These are phyloP conservation scores for Phytophthora pinifolia DNA, from an alignment of 352 stramenopile genomes.

Conservation along the genomic window DNA sequence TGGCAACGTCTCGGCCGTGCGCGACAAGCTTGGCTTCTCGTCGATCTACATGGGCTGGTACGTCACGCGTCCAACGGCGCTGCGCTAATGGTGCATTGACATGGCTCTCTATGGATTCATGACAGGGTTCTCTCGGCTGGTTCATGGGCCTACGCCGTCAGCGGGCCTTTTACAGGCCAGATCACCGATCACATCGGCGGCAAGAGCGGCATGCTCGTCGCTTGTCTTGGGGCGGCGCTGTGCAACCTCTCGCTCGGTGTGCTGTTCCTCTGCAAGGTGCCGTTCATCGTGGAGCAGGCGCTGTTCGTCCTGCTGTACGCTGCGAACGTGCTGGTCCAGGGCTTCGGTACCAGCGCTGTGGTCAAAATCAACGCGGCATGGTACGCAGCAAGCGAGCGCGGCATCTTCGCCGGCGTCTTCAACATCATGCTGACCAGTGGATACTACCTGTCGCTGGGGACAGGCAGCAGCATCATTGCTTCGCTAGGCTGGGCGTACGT, in stretches of 20 bases:
- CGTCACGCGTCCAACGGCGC: background rate
- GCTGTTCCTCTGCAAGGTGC: slow-evolving; percentile 49
- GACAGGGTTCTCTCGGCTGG: slow-evolving; percentile 63
- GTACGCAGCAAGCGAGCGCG: slow-evolving; percentile 64
- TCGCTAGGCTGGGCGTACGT: slow-evolving; percentile 54
- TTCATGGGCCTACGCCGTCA: slow-evolving; percentile 72
- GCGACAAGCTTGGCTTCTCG: slow-evolving; percentile 54
- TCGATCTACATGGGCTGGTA: slow-evolving; percentile 78
- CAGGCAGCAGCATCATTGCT: slow-evolving; percentile 51
- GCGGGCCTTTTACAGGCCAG: slow-evolving; percentile 66
- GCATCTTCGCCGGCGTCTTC: slow-evolving; percentile 71
- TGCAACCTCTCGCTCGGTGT: slow-evolving; percentile 64
- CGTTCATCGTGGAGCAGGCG: slow-evolving; percentile 31
- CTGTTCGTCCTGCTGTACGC: slow-evolving; percentile 69
- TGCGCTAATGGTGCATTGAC: background rate
- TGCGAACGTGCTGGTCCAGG: slow-evolving; percentile 66
- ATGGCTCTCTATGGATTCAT: background rate
- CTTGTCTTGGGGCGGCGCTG: slow-evolving; percentile 56
- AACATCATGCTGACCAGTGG: slow-evolving; percentile 80
- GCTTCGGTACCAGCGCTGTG: slow-evolving; percentile 79
- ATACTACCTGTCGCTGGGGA: slow-evolving; percentile 72
- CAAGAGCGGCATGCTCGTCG: slow-evolving; percentile 70
- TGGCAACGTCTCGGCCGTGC: slow-evolving; percentile 62
- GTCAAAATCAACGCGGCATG: slow-evolving; percentile 85
- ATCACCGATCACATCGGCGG: slow-evolving; percentile 73